Percentiles rank a stretch among this genome's conserved stretches.
Conservation (phyloP, 805 yeast species). For the Yarrowia keelungensis region DNA sequence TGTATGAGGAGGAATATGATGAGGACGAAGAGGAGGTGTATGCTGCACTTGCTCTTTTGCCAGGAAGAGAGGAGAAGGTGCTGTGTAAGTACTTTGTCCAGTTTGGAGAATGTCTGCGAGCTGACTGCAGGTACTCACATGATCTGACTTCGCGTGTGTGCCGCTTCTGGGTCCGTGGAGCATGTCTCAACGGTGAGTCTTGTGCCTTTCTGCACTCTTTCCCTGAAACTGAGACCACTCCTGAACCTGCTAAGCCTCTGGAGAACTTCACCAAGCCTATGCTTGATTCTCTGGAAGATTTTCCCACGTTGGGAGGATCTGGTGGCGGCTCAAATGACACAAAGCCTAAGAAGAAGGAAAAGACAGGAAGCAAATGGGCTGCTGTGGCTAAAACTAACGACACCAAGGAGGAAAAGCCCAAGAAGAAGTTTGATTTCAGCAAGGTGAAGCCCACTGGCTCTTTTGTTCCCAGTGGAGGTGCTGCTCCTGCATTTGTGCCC, state of each 20-base stretch:
- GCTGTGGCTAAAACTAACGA: constrained; percentile 13
- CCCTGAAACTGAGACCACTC: constrained; percentile 44
- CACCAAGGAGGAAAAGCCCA: background rate
- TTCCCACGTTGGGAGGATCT: constrained; percentile 43
- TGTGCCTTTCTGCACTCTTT: constrained; percentile 55
- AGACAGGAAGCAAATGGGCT: constrained; percentile 15
- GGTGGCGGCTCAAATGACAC: background rate
- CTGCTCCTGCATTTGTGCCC: background rate
- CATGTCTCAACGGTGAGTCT: constrained; percentile 54
- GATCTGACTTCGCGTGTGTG: constrained; percentile 55
- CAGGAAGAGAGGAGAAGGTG: constrained; percentile 43
- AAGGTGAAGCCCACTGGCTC: constrained; percentile 39
- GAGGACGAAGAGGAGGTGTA: constrained; percentile 19
- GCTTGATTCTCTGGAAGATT: constrained; percentile 43
- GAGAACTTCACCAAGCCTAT: constrained; percentile 39
- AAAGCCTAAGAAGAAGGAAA: constrained; percentile 17
- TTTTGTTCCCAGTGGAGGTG: constrained; percentile 33
- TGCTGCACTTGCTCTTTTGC: constrained; percentile 1
- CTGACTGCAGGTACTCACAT: constrained; percentile 58
- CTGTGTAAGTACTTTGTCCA: constrained; percentile 55
- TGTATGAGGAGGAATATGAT: constrained; percentile 27
- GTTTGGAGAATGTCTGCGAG: constrained; percentile 54
- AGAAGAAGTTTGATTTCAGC: constrained; percentile 5
- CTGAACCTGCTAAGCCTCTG: constrained; percentile 30
- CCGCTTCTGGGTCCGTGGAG: constrained; percentile 57